A percentile compares a stretch with the other conserved stretches of the same genome.
Conservation (phyloP, 2,329 filamentous ascomycete species). For the Beauveria medogensis region DNA sequence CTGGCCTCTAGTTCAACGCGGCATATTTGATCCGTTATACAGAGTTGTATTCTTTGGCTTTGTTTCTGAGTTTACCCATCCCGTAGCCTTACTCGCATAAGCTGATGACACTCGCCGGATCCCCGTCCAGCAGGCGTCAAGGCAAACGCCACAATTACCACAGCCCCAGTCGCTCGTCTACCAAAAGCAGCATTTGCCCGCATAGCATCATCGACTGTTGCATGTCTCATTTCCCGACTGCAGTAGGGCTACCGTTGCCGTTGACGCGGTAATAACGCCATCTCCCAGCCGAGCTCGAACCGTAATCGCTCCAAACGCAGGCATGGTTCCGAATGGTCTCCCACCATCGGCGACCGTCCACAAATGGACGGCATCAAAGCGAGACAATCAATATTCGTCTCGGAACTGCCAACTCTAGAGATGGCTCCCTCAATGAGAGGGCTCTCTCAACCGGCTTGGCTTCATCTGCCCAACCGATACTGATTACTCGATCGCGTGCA, state of each 20-base stretch:
- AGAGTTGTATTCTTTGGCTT: background rate
- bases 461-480: no score
- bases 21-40: background rate
- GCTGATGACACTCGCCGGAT: background rate
- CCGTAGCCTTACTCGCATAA: background rate
- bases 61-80: background rate
- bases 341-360: background rate
- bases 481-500: constrained; percentile 2
- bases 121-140: background rate
- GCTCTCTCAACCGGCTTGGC: background rate
- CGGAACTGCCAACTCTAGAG: background rate
- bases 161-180: background rate
- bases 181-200: background rate
- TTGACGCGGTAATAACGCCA: constrained; percentile 1
- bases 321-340: background rate
- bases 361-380: background rate
- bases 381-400: background rate
- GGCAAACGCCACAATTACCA: constrained; percentile 6
- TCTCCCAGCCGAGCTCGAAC: constrained; percentile 9
- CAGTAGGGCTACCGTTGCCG: background rate
- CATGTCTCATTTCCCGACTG: constrained; percentile 4
- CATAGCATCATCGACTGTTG: background rate
- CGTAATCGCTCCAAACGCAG: constrained; percentile 9
- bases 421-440: background rate
- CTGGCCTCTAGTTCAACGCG: background rate